phyloP scores from a whole-genome alignment of 345 rosid genomes.

The Psidium friedrichsthalianum region DNA sequence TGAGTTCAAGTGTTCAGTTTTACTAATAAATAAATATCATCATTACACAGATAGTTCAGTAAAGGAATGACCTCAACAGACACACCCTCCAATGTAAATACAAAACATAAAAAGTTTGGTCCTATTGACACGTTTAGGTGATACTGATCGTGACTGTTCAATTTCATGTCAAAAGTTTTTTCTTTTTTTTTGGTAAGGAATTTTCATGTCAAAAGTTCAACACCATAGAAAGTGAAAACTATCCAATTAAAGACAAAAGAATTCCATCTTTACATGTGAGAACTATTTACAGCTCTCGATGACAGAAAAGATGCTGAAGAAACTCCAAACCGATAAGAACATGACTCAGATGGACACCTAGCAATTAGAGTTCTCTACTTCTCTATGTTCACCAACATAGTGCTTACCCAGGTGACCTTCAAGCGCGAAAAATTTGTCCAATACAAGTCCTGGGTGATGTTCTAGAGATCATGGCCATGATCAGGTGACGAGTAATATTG shows the following conservation, averaged over 20 bases:
- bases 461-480: slow-evolving; percentile 9
- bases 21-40: not conserved
- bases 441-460: not conserved
- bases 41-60: not conserved
- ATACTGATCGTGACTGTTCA: not conserved
- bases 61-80: not conserved
- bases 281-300: not conserved
- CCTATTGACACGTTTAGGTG: not conserved
- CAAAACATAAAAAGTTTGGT: not conserved
- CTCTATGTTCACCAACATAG: not conserved
- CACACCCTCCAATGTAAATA: not conserved
- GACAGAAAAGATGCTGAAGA: not conserved
- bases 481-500: slow-evolving; percentile 20
- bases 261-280: not conserved
- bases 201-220: not conserved
- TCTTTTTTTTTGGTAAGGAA: too few species aligned
- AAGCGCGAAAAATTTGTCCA: not conserved
- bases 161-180: too few species aligned
- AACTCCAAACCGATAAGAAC: not conserved
- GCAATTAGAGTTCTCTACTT: not conserved
- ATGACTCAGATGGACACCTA: not conserved
- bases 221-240: not conserved
- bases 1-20: not conserved
- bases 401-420: not conserved
- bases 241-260: not conserved